phyloP scores from a whole-genome alignment of 2,329 filamentous ascomycete genomes.

The Alternaria triticimaculans region DNA sequence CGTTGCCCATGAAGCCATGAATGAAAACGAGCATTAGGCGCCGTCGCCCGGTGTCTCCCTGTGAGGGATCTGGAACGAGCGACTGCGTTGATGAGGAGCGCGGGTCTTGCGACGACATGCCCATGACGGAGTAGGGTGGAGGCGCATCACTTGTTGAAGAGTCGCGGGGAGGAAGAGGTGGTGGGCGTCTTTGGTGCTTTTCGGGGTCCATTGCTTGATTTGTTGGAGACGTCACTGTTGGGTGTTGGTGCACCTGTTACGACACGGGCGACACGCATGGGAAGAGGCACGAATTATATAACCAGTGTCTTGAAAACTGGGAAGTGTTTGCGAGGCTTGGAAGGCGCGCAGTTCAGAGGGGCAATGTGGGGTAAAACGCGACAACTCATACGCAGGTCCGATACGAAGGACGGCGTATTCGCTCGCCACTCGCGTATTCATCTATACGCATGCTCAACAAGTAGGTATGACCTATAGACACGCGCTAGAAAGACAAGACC shows the following conservation, averaged over 20 bases:
- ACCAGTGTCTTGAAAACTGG: not conserved
- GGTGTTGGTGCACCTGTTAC: slow-evolving; percentile 11
- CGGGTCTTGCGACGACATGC: slow-evolving; percentile 49
- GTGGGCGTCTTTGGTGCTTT: slow-evolving; percentile 22
- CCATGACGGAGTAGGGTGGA: slow-evolving; percentile 27
- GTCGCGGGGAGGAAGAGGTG: slow-evolving; percentile 42
- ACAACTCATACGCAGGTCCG: not conserved
- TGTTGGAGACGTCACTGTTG: slow-evolving; percentile 28
- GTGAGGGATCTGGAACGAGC: slow-evolving; percentile 48
- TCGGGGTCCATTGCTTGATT: slow-evolving; percentile 7
- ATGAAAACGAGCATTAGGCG: slow-evolving; percentile 80
- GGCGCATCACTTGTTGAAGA: slow-evolving; percentile 18
- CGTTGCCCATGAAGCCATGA: slow-evolving; percentile 89
- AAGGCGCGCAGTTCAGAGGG: not conserved
- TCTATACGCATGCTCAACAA: not conserved
- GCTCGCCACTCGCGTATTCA: not conserved
- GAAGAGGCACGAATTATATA: slow-evolving; percentile 4
- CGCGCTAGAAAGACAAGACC: not conserved
- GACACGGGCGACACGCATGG: slow-evolving; percentile 9
- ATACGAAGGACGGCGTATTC: not conserved
- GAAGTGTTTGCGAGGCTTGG: slow-evolving; percentile 2
- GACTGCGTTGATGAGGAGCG: slow-evolving; percentile 56
- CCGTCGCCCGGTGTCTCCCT: slow-evolving; percentile 48
- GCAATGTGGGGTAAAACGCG: slow-evolving; percentile 7
- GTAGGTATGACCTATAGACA: not conserved